Percentiles rank a stretch among this genome's conserved stretches.
These are phyloP conservation scores for Climacium dendroides DNA, from an alignment of 225 moss, liverwort and hornwort genomes.

Conservation along the genomic window DNA sequence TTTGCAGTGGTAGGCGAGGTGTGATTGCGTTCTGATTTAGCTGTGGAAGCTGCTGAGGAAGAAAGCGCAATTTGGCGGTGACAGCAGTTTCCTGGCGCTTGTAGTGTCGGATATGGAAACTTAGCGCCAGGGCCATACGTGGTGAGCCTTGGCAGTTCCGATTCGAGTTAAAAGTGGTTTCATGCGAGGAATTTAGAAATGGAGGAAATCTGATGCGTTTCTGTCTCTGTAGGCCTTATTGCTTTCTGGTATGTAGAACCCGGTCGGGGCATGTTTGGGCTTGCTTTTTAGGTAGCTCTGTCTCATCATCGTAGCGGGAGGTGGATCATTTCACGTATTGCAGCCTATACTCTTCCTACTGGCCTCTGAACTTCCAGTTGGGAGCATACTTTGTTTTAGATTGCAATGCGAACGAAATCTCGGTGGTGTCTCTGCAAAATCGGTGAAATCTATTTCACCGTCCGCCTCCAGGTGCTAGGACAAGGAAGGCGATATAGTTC, in stretches of 20 bases:
- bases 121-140: not conserved
- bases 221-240: not conserved
- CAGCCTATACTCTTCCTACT: not conserved
- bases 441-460: not conserved
- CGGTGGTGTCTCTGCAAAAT: not conserved
- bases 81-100: not conserved
- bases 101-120: not conserved
- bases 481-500: not conserved
- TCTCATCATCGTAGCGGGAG: not conserved
- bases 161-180: not conserved
- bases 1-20: constrained; percentile 1
- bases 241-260: not conserved
- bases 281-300: not conserved
- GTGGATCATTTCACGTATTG: not conserved
- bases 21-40: constrained; percentile 1
- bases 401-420: not conserved
- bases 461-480: not conserved
- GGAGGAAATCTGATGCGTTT: not conserved
- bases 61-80: not conserved
- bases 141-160: not conserved
- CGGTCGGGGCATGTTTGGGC: not conserved
- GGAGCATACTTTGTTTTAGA: not conserved
- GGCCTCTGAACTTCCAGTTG: not conserved
- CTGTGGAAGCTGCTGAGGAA: not conserved
- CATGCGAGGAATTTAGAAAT: not conserved